Evolutionary conservation across 1,284 basidiomycete genomes (phyloP).

Genomic region (Entoloma clypeatum): DNA sequence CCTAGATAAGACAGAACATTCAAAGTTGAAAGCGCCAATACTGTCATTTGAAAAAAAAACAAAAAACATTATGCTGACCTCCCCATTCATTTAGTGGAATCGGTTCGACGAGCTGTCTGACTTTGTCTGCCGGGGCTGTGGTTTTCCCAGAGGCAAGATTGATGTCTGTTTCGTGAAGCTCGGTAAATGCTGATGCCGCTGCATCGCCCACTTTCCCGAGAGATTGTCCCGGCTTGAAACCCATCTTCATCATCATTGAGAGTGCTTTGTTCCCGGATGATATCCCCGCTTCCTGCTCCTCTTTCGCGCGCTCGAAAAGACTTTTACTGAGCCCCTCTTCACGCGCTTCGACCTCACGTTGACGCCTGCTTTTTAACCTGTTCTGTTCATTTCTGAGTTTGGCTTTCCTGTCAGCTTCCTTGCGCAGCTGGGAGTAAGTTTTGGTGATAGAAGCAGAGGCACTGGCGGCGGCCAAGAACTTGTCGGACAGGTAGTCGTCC

Average conservation of each 20-base stretch:
- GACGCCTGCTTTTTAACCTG: constrained; percentile 55
- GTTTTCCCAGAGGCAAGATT: not conserved
- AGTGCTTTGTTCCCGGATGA: constrained; percentile 63
- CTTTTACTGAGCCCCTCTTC: constrained; percentile 74
- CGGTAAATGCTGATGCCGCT: constrained; percentile 13
- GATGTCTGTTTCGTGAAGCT: constrained; percentile 8
- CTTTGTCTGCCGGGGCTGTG: constrained; percentile 8
- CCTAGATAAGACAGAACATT: constrained; percentile 40
- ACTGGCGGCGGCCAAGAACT: constrained; percentile 55
- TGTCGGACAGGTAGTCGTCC: constrained; percentile 83
- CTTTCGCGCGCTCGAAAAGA: constrained; percentile 71
- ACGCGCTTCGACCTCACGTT: constrained; percentile 70
- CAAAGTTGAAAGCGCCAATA: constrained; percentile 9
- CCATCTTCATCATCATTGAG: constrained; percentile 88
- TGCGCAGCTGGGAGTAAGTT: constrained; percentile 67
- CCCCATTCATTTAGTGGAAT: constrained; percentile 73
- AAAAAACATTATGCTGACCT: too few species aligned
- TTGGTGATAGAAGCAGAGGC: constrained; percentile 38
- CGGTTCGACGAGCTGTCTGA: constrained; percentile 54
- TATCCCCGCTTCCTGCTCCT: constrained; percentile 49
- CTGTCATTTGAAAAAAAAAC: constrained; percentile 20
- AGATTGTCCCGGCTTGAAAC: constrained; percentile 76
- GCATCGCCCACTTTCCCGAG: constrained; percentile 48
- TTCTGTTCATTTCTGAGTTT: constrained; percentile 63
- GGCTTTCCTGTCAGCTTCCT: constrained; percentile 54